Evolutionary conservation across 345 rosid species (phyloP).

Genomic region (Pistacia vera): DNA sequence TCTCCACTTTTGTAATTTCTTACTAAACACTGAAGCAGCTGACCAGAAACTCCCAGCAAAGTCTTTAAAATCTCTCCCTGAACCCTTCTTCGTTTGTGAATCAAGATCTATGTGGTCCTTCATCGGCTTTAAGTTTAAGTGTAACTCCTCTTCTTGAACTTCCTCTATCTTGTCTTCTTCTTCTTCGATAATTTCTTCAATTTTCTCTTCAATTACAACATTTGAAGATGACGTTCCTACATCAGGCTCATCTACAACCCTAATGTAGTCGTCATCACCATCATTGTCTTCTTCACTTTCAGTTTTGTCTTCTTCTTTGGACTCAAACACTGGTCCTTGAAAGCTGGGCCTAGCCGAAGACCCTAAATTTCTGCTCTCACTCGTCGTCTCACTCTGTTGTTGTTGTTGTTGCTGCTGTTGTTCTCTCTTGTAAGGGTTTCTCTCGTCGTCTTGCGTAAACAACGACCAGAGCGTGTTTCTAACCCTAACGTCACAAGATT

Average conservation of each 20-base stretch:
- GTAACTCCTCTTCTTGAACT: conserved; percentile 56
- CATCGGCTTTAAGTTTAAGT: conserved; percentile 59
- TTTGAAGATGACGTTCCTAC: conserved; percentile 34
- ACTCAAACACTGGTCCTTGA: conserved; percentile 44
- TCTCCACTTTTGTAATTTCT: conserved; percentile 96
- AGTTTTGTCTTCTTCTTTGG: conserved; percentile 50
- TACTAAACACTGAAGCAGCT: conserved; percentile 97
- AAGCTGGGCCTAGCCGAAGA: conserved; percentile 44
- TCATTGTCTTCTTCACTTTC: conserved; percentile 34
- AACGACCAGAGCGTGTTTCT: conserved; percentile 82
- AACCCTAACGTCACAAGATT: conserved; percentile 92
- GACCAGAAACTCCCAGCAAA: conserved; percentile 94
- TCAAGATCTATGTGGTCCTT: conserved; percentile 95
- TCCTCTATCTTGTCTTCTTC: conserved; percentile 40
- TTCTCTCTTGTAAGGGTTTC: conserved; percentile 36
- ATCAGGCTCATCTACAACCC: conserved; percentile 48
- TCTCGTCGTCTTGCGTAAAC: conserved; percentile 66
- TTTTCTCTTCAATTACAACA: conserved; percentile 29
- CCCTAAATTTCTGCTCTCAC: conserved; percentile 43
- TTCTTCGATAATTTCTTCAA: conserved; percentile 63
- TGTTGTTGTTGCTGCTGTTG: background rate
- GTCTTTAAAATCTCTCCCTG: conserved; percentile 72
- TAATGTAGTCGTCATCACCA: conserved; percentile 34
- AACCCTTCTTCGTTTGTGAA: conserved; percentile 70
- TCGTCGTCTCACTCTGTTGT: conserved; percentile 26